A percentile compares a stretch with the other conserved stretches of the same genome.
Evolutionary conservation across 176 grass and related monocot genomes (phyloP).

Genomic region (Zoysia pacifica): DNA sequence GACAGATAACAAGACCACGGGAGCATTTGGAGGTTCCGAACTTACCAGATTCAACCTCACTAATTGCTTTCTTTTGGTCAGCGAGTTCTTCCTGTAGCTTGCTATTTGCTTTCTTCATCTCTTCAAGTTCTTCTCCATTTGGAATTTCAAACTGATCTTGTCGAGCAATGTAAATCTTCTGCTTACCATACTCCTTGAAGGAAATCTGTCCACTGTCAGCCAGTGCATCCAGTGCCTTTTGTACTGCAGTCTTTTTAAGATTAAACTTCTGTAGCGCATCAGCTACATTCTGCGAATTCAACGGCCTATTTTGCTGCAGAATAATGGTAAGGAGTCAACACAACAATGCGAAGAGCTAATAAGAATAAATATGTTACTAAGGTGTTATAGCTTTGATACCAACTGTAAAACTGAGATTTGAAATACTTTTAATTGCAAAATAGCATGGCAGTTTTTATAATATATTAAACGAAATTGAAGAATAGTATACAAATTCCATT

Average conservation of each 20-base stretch:
- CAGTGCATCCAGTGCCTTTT: conserved; percentile 83
- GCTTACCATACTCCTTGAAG: conserved; percentile 98
- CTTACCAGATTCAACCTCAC: conserved; percentile 82
- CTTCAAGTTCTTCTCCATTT: conserved; percentile 83
- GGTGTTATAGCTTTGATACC: not conserved
- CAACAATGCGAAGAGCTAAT: conserved; percentile 1
- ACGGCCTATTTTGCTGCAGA: conserved; percentile 91
- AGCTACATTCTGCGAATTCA: conserved; percentile 94
- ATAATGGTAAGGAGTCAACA: conserved; percentile 25
- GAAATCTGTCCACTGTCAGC: conserved; percentile 86
- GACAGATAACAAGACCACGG: not conserved
- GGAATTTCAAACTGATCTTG: conserved; percentile 95
- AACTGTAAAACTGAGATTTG: not conserved
- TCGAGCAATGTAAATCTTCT: conserved; percentile 93
- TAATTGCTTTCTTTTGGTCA: conserved; percentile 75
- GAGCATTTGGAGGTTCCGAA: conserved; percentile 12
- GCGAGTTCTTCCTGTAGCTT: conserved; percentile 73
- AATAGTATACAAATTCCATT: not conserved
- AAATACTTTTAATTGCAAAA: conserved; percentile 20
- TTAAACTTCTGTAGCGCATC: conserved; percentile 92
- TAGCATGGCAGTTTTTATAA: not conserved
- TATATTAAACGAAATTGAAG: conserved; percentile 2
- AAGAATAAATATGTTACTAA: not conserved
- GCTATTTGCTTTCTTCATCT: conserved; percentile 85
- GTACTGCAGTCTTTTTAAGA: conserved; percentile 93